Conservation (phyloP, 768 basidiomycete genomes). For the Phylloporus arenicola region DNA sequence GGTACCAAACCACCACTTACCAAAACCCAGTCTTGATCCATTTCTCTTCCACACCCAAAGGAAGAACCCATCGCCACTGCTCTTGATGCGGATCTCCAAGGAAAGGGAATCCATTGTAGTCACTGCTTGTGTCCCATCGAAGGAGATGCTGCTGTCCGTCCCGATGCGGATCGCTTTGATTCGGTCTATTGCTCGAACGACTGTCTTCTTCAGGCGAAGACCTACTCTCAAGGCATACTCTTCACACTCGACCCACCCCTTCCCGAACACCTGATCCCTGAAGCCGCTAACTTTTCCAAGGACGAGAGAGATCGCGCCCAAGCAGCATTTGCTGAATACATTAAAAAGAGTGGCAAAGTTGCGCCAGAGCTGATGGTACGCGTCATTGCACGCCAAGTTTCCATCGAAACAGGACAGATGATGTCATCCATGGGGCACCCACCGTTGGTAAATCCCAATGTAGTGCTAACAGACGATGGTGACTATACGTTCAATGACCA, state of each 20-base stretch:
- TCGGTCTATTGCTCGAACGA: constrained; percentile 70
- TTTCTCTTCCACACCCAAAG: constrained; percentile 34
- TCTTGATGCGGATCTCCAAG: constrained; percentile 68
- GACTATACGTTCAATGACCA: constrained; percentile 72
- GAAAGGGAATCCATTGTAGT: constrained; percentile 62
- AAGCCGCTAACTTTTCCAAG: constrained; percentile 27
- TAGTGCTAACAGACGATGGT: constrained; percentile 35
- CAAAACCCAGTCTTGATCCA: neutral
- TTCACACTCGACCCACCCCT: constrained; percentile 64
- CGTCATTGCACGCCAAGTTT: constrained; percentile 69
- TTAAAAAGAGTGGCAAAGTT: constrained; percentile 44
- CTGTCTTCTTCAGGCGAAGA: constrained; percentile 52
- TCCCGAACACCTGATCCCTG: constrained; percentile 38
- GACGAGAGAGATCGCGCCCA: constrained; percentile 57
- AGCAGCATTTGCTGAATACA: constrained; percentile 47
- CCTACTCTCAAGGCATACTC: constrained; percentile 62
- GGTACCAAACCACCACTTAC: neutral
- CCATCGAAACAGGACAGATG: constrained; percentile 57
- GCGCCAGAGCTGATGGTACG: constrained; percentile 59
- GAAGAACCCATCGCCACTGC: constrained; percentile 68
- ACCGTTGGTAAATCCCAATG: constrained; percentile 10
- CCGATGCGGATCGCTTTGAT: constrained; percentile 46
- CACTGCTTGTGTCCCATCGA: constrained; percentile 64
- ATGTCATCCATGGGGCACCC: constrained; percentile 23
- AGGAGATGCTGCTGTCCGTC: constrained; percentile 39